Base-by-base conservation (phyloP, 2,329 filamentous ascomycete species). In the Ceratocystis albifundus region DNA sequence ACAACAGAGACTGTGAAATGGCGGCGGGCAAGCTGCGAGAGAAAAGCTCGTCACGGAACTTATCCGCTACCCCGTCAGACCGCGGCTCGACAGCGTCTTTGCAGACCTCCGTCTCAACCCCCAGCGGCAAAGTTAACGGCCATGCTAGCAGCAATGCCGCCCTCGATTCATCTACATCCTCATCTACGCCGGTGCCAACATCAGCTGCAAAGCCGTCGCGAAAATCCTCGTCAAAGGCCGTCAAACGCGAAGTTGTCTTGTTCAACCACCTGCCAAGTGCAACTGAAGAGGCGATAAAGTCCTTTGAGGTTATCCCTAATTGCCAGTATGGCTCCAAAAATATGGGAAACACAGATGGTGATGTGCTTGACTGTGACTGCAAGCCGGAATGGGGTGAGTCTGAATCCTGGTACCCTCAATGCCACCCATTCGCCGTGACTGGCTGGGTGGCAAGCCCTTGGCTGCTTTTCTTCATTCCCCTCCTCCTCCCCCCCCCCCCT, bases 261-360 rank as follows among this genome's bases (percentile, higher is more conserved):
- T 96, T 88, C 74, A 76, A 81, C 71, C 81, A 96, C 75, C 78
- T 93, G 36, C 87, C 89, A 48, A 88, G 96, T 75, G 86, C 85
- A 70, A 96, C 90, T 2, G 77, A 80, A 45, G 89, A 94, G 71
- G 89, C 94, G 3, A 86, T 83, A 71, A 78, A 80, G 30, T 84
- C 84, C 15, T 99, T 99, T 72, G 84, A 90, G 70, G 80, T 93
- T 64, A 91, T 99, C 69, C 79, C 86, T 64, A 84, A 90, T 71
- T 97, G 93, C 75, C 87, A 89, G 44, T 99, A 99, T 76, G 90
- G 89, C 65, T 90, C 91, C 70, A 96, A 95, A 75, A 85, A 89
- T 70, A 86, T 97, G 77, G 94, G 94, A 64, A 88, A 88, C 70
- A 95, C 94, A 30, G 93, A 96, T 73, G 89, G 92, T 77, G 93